phyloP scores from a whole-genome alignment of 75 land plant genomes.

The Adiantum capillusveneris region DNA sequence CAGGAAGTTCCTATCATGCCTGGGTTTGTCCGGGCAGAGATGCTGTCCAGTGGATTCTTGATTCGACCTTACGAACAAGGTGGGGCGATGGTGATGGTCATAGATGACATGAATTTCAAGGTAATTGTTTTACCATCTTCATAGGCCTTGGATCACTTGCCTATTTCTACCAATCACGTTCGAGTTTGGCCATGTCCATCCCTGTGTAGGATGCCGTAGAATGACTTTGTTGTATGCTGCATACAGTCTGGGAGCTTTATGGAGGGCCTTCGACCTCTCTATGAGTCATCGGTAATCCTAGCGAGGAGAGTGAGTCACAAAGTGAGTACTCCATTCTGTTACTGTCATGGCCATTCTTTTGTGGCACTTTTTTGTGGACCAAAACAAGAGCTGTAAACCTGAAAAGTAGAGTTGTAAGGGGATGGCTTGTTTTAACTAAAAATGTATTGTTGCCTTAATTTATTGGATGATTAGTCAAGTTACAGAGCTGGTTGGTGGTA shows the following conservation, averaged over 20 bases:
- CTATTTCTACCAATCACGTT: too few species aligned
- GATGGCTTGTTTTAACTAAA: too few species aligned
- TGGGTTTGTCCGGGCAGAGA: conserved; percentile 54
- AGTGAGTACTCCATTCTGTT: conserved; percentile 8
- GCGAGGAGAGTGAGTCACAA: conserved; percentile 45
- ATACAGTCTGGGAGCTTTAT: conserved; percentile 48
- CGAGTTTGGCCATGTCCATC: too few species aligned
- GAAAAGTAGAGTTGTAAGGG: too few species aligned
- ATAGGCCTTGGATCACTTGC: too few species aligned
- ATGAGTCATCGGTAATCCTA: conserved; percentile 49
- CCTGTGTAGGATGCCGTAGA: too few species aligned
- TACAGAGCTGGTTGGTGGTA: too few species aligned
- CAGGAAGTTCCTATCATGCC: conserved; percentile 41
- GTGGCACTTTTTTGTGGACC: too few species aligned
- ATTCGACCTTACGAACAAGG: conserved; percentile 70
- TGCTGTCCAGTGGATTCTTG: conserved; percentile 60
- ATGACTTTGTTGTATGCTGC: neutral
- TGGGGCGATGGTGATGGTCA: conserved; percentile 54
- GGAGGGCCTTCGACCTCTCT: conserved; percentile 59
- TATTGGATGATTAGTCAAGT: too few species aligned
- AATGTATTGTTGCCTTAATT: too few species aligned
- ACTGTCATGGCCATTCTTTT: neutral
- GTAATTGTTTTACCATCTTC: conserved; percentile 22
- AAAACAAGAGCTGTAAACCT: too few species aligned
- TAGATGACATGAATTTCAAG: conserved; percentile 63